These are phyloP conservation scores for Marsdenia floribunda DNA, from an alignment of 257 asterid genomes.

Conservation along the genomic window DNA sequence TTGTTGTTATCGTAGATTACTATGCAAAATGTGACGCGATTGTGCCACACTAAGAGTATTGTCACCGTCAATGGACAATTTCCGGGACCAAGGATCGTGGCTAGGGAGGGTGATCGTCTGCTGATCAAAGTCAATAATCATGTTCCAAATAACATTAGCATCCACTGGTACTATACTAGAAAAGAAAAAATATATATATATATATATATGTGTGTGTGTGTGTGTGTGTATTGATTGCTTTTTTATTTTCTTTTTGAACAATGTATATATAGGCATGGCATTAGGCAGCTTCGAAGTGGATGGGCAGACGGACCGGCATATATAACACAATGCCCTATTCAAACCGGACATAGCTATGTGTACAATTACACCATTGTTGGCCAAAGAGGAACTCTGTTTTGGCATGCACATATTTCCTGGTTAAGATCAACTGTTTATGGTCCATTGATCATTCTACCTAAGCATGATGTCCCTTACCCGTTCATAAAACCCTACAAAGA, in stretches of 20 bases:
- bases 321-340: constrained; percentile 52
- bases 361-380: constrained; percentile 66
- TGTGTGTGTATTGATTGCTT: no score
- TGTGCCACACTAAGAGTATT: constrained; percentile 50
- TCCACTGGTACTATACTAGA: constrained; percentile 39
- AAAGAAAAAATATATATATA: background rate
- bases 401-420: constrained; percentile 72
- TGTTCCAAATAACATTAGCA: constrained; percentile 43
- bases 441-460: constrained; percentile 50
- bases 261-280: constrained; percentile 46
- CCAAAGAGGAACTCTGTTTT: constrained; percentile 63
- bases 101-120: constrained; percentile 52
- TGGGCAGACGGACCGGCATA: constrained; percentile 75
- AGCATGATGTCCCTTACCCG: constrained; percentile 48
- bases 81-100: constrained; percentile 53
- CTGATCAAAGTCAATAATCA: constrained; percentile 47
- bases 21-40: constrained; percentile 39
- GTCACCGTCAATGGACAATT: constrained; percentile 50
- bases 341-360: constrained; percentile 40
- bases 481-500: constrained; percentile 57
- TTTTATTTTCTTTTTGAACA: background rate
- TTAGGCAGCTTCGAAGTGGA: constrained; percentile 52
- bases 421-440: constrained; percentile 55
- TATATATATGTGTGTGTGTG: no score
- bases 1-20: constrained; percentile 26